Evolutionary conservation across 768 basidiomycete species (phyloP).

Genomic region (Suillus subalutaceus): DNA sequence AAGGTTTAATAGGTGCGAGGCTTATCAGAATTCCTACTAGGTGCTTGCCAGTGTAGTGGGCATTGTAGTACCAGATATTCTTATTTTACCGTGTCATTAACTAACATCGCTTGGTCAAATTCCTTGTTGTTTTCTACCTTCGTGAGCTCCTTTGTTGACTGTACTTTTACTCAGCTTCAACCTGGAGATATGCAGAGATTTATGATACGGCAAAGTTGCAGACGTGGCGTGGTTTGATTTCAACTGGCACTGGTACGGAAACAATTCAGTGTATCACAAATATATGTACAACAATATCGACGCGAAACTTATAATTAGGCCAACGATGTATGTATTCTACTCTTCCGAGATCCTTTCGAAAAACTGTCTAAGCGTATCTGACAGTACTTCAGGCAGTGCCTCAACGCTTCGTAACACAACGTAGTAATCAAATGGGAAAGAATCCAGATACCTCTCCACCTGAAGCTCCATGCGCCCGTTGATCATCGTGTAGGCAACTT

Average conservation of each 20-base stretch:
- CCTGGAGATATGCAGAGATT: not conserved
- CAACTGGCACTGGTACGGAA: not conserved
- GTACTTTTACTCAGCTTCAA: not conserved
- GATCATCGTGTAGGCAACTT: conserved; percentile 67
- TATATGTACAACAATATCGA: not conserved
- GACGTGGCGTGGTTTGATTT: too few species aligned
- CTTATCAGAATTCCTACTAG: conserved; percentile 27
- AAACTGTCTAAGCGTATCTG: conserved; percentile 89
- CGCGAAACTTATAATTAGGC: not conserved
- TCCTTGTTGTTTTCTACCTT: not conserved
- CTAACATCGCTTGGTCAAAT: not conserved
- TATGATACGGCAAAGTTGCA: not conserved
- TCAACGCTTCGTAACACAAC: conserved; percentile 91
- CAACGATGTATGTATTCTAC: conserved; percentile 33
- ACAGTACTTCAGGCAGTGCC: conserved; percentile 86
- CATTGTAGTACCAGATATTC: not conserved
- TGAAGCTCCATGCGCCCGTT: conserved; percentile 82
- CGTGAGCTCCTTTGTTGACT: not conserved
- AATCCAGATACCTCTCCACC: conserved; percentile 88
- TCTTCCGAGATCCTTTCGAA: conserved; percentile 83
- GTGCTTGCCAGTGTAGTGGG: not conserved
- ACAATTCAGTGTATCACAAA: not conserved
- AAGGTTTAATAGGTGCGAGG: conserved; percentile 36
- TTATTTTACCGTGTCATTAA: not conserved
- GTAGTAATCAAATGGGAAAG: conserved; percentile 98